phyloP scores from a whole-genome alignment of 495 filamentous ascomycete genomes.

The Aspergillus sclerotioniger region DNA sequence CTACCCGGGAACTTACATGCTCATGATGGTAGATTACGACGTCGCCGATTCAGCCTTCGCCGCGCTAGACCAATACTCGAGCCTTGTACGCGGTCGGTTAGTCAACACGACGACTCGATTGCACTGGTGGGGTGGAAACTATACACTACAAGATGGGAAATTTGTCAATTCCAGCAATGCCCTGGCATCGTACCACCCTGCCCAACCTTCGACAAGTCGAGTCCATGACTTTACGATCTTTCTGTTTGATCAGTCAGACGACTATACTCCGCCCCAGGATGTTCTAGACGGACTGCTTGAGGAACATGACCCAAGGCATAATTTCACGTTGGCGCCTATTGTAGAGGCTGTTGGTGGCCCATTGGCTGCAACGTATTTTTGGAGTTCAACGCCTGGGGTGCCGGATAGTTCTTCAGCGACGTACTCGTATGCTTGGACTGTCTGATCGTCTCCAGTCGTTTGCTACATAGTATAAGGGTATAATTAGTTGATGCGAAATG shows the following conservation, averaged over 20 bases:
- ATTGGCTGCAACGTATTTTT: neutral
- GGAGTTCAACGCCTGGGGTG: neutral
- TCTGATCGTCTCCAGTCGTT: too few relatives aligned
- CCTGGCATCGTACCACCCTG: neutral
- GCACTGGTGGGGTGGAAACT: constrained; percentile 2
- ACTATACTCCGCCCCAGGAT: neutral
- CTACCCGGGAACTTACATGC: constrained; percentile 1
- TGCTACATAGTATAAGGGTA: too few relatives aligned
- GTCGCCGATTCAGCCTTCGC: neutral
- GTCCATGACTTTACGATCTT: neutral
- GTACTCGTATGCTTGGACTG: too few relatives aligned
- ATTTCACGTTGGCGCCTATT: neutral
- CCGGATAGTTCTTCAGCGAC: too few relatives aligned
- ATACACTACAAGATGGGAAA: neutral
- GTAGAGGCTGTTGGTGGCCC: neutral
- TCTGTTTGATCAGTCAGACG: neutral
- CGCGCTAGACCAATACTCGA: neutral
- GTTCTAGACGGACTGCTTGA: neutral
- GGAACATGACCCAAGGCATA: neutral
- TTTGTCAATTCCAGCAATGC: neutral
- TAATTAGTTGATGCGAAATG: too few relatives aligned
- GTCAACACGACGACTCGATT: neutral
- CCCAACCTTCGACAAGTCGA: neutral
- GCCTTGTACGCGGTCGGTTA: neutral
- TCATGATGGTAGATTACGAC: neutral